These are phyloP conservation scores for Calonectria leucothoes DNA, from an alignment of 2,329 filamentous ascomycete species.

Conservation along the genomic window DNA sequence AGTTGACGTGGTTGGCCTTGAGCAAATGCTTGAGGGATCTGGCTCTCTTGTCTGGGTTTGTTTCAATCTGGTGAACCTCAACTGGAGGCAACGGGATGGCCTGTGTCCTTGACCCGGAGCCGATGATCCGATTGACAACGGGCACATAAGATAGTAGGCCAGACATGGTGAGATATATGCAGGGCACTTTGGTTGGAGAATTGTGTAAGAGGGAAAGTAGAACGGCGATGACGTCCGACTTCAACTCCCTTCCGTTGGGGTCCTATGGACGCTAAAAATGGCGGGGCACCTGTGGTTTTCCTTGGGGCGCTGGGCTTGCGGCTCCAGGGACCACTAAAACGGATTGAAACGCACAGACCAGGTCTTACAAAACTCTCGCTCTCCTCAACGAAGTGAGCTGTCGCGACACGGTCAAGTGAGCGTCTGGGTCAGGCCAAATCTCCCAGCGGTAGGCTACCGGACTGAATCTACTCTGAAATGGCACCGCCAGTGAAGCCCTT, in stretches of 20 bases:
- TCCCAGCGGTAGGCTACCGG: background rate
- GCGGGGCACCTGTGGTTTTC: slow-evolving; percentile 38
- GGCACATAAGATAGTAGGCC: slow-evolving; percentile 50
- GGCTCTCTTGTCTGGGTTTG: slow-evolving; percentile 79
- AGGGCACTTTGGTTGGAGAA: slow-evolving; percentile 3
- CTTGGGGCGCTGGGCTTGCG: slow-evolving; percentile 24
- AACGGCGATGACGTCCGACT: slow-evolving; percentile 37
- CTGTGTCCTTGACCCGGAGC: slow-evolving; percentile 38
- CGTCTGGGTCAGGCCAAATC: background rate
- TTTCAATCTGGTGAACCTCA: slow-evolving; percentile 83
- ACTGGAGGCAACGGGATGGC: slow-evolving; percentile 73
- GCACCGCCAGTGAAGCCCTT: slow-evolving; percentile 36
- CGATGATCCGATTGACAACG: slow-evolving; percentile 42
- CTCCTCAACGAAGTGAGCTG: background rate
- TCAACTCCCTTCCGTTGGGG: slow-evolving; percentile 40
- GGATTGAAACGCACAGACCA: slow-evolving; percentile 33
- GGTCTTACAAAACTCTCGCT: slow-evolving; percentile 17
- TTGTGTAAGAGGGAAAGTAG: slow-evolving; percentile 30
- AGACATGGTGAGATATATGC: slow-evolving; percentile 42
- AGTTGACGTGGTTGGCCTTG: slow-evolving; percentile 90
- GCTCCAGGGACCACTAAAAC: background rate
- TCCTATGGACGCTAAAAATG: slow-evolving; percentile 39
- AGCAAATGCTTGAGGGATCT: slow-evolving; percentile 90
- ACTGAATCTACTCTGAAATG: slow-evolving; percentile 23
- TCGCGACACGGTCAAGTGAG: background rate